Percentiles rank a stretch among this genome's conserved stretches.
Conservation (phyloP, 2,329 filamentous ascomycete genomes). For the Akanthomyces uredinophilus region DNA sequence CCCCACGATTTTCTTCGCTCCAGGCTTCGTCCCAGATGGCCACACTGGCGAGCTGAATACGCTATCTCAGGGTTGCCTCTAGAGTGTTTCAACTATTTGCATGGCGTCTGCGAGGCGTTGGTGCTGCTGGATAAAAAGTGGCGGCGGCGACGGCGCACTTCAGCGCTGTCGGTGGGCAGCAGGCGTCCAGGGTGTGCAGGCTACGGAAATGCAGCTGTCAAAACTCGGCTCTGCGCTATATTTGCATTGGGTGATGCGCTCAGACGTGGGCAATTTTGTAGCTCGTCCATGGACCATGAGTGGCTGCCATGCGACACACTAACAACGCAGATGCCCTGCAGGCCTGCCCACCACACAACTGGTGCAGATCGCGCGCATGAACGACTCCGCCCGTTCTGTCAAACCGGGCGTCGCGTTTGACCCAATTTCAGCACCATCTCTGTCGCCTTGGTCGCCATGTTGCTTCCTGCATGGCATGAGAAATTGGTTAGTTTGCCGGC, state of each 20-base stretch:
- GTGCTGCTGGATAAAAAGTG: background rate
- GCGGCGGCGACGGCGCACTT: background rate
- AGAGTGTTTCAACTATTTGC: slow-evolving; percentile 1
- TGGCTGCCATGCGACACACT: background rate
- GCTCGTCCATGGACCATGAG: background rate
- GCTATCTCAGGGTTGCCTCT: background rate
- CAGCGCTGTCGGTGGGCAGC: background rate
- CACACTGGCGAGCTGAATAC: background rate
- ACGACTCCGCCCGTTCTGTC: background rate
- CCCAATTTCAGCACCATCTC: background rate
- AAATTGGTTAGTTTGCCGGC: background rate
- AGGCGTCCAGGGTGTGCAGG: background rate
- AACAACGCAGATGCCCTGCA: background rate
- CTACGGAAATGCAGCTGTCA: background rate
- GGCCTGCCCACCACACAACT: background rate
- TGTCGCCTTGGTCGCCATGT: too few relatives aligned
- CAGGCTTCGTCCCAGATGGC: background rate
- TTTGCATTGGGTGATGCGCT: background rate
- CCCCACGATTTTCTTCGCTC: background rate
- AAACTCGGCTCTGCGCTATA: background rate
- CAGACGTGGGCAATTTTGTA: background rate
- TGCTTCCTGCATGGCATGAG: background rate
- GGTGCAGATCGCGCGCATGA: slow-evolving; percentile 4
- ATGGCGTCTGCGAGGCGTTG: background rate
- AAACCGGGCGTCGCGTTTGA: background rate